A percentile compares a stretch with the other conserved stretches of the same genome.
phyloP scores from a whole-genome alignment of 2,329 filamentous ascomycete species.

The Zymoseptoria crescenta region DNA sequence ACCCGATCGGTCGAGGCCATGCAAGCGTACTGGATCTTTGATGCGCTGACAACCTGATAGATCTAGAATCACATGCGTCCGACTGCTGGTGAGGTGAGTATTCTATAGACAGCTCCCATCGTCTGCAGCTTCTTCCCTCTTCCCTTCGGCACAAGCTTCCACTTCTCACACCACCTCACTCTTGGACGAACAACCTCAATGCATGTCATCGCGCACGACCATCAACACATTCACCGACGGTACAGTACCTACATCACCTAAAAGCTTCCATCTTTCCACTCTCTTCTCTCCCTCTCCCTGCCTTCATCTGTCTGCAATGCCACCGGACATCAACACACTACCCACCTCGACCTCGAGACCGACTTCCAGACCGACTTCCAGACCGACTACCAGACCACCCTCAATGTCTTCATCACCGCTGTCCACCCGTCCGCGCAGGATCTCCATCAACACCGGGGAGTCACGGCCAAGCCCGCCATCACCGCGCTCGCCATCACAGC shows the following conservation, averaged over 20 bases:
- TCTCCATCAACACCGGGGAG: constrained; percentile 31
- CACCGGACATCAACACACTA: constrained; percentile 54
- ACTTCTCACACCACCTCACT: background rate
- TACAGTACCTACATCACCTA: background rate
- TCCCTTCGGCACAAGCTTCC: background rate
- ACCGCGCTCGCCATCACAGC: constrained; percentile 57
- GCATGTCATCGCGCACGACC: background rate
- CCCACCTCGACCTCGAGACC: constrained; percentile 34
- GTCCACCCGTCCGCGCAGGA: constrained; percentile 22
- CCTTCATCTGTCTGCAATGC: constrained; percentile 30
- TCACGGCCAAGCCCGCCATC: constrained; percentile 44
- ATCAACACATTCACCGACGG: background rate
- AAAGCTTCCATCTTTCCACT: background rate
- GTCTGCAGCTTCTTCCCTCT: background rate
- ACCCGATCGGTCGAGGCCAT: no score
- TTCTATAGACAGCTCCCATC: background rate
- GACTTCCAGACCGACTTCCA: background rate
- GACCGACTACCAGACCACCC: constrained; percentile 29
- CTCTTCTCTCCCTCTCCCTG: background rate
- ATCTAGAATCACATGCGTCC: no score
- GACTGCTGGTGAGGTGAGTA: no score
- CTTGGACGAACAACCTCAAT: background rate
- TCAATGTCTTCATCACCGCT: constrained; percentile 28
- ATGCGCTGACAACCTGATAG: no score
- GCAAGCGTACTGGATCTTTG: no score